Conservation (phyloP, 1,284 basidiomycete genomes). For the Irpex rosettiformis region DNA sequence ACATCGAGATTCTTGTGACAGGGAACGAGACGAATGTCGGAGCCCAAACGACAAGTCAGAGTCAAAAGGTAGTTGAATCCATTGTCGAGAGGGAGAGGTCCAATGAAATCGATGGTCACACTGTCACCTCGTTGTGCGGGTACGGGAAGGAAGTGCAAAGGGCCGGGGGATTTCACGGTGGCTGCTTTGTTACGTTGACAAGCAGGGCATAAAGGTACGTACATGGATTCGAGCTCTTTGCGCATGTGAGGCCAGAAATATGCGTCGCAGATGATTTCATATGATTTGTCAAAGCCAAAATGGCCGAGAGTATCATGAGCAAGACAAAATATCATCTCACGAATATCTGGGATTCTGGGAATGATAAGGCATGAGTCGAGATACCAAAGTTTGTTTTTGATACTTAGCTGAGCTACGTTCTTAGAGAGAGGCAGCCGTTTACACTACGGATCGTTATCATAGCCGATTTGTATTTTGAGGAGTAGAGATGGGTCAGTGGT, state of each 20-base stretch:
- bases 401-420: neutral
- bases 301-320: constrained; percentile 23
- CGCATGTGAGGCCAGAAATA: constrained; percentile 22
- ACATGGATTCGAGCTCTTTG: constrained; percentile 10
- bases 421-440: neutral
- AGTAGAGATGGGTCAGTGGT: constrained; percentile 1
- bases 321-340: constrained; percentile 11
- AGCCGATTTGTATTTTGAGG: neutral
- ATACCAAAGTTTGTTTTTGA: constrained; percentile 1
- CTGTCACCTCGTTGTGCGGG: constrained; percentile 18
- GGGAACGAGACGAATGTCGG: constrained; percentile 23
- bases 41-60: constrained; percentile 12
- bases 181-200: constrained; percentile 16
- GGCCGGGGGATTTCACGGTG: constrained; percentile 9
- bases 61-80: constrained; percentile 16
- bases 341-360: neutral
- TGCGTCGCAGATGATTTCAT: constrained; percentile 10
- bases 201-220: constrained; percentile 11
- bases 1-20: constrained; percentile 22
- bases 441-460: neutral
- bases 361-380: constrained; percentile 1
- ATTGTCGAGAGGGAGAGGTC: constrained; percentile 23
- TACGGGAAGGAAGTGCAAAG: constrained; percentile 20
- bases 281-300: constrained; percentile 21
- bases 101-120: constrained; percentile 33